Base-by-base conservation (phyloP, 768 basidiomycete genomes). In the Lentinula raphanica region DNA sequence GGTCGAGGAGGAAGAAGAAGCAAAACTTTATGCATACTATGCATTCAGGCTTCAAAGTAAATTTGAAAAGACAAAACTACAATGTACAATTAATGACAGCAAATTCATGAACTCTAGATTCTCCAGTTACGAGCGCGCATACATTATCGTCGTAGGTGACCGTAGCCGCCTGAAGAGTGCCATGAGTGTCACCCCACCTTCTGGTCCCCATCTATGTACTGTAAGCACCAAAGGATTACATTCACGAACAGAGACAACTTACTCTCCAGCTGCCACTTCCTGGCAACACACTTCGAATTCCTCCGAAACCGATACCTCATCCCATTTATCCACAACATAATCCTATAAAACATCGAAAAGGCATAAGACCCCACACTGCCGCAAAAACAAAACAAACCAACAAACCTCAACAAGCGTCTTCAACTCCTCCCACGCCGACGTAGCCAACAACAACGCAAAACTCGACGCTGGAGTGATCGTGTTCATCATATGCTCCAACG, bases 261-360 rank as follows among this genome's bases (percentile, higher is more conserved):
- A 88, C 86, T 89, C 87, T 75, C 87, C 87, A 55, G 79, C 80
- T 6, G 87, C 85, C 21, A 89, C 82, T 65, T 88, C 87, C 65
- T 82, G 75, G 64, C 86, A 88, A 63, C 86, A 86, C 60, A 74
- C 75, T 66, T 88, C 87, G 64, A 89, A 88, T 62, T 86, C 86
- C 8, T 76, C 74, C 1, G 80, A 83, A 17, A 73, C 71, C 23
- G 83, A 83, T 7, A 89, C 86, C 58, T 85, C 83, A 42, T 84
- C 83, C 87, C 88, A 90, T 63, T 83, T 81, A n/a, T 86, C 82
- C 1, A 90, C 85, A 23, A 90, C 83, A 59, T 84, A 91, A 66
- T 90, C 87, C 81, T 87, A 61, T 1, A 60, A 49, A n/a, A 44
- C 42, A 35, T 63, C 28, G 17, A 57, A 49, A 49, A 55, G 59